Evolutionary conservation across 148 eudicot species (phyloP).

Genomic region (Amaranthus cruentus): DNA sequence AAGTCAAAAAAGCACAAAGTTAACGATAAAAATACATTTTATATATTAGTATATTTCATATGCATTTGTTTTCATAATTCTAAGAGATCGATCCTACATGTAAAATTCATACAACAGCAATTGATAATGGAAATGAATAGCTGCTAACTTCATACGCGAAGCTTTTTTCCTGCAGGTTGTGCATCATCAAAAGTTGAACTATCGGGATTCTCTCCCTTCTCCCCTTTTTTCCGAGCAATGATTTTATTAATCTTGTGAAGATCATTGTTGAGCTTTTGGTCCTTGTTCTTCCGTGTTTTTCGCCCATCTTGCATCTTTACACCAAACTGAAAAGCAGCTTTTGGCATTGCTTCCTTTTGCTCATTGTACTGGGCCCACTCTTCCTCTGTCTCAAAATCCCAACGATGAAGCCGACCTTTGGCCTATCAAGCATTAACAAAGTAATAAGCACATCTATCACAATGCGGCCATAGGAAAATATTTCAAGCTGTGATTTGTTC

Average conservation of each 20-base stretch:
- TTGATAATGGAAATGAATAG: not conserved
- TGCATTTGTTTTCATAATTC: not conserved
- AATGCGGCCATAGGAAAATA: not conserved
- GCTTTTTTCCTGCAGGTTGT: constrained; percentile 62
- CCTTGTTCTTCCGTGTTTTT: constrained; percentile 85
- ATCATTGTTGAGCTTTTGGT: constrained; percentile 84
- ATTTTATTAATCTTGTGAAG: constrained; percentile 88
- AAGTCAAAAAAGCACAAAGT: no score
- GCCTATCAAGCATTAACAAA: constrained; percentile 41
- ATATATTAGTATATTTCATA: no score
- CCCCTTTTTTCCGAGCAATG: constrained; percentile 64
- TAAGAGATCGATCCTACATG: not conserved
- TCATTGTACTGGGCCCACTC: constrained; percentile 96
- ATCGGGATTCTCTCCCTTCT: constrained; percentile 49
- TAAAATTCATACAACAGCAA: constrained; percentile 6
- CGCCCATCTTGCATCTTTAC: constrained; percentile 98
- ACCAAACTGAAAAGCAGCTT: constrained; percentile 95
- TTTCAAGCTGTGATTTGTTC: not conserved
- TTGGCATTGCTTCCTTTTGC: constrained; percentile 97
- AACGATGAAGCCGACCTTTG: constrained; percentile 89
- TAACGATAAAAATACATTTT: no score
- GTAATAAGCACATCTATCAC: not conserved
- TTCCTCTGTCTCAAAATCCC: constrained; percentile 96
- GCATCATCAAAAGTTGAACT: constrained; percentile 43
- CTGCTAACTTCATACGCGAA: constrained; percentile 28